phyloP scores from a whole-genome alignment of 2,329 filamentous ascomycete species.

The Aspergillus cejpii region DNA sequence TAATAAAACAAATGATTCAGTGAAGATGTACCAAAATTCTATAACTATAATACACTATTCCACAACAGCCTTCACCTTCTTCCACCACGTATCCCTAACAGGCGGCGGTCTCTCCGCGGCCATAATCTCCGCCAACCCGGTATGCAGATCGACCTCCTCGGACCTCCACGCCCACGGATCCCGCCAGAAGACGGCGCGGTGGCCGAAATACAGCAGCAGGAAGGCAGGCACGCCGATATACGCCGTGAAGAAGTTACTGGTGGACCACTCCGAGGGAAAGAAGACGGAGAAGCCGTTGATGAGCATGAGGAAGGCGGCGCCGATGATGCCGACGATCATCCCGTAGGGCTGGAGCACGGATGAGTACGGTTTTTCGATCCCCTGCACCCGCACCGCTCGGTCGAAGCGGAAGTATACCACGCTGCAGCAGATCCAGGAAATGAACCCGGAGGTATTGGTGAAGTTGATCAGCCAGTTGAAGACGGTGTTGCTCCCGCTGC shows the following conservation, averaged over 20 bases:
- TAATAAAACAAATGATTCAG: too few relatives aligned
- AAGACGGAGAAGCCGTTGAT: constrained; percentile 73
- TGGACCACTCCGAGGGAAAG: constrained; percentile 58
- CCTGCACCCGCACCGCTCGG: constrained; percentile 44
- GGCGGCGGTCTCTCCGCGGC: constrained; percentile 37
- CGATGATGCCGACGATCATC: constrained; percentile 53
- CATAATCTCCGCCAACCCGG: constrained; percentile 49
- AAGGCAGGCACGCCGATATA: constrained; percentile 63
- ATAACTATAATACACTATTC: constrained; percentile 15
- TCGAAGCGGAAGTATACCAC: constrained; percentile 56
- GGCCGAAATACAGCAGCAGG: constrained; percentile 48
- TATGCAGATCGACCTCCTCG: constrained; percentile 48
- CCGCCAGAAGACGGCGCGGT: constrained; percentile 42
- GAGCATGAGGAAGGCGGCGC: constrained; percentile 54
- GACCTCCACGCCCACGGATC: constrained; percentile 50
- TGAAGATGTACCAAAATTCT: too few relatives aligned
- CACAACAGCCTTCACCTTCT: constrained; percentile 26
- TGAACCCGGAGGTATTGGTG: constrained; percentile 61
- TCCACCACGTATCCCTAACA: constrained; percentile 29
- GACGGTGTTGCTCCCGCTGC: constrained; percentile 51
- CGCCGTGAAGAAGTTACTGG: constrained; percentile 57
- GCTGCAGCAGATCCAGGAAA: constrained; percentile 62
- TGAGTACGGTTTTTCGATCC: constrained; percentile 48
- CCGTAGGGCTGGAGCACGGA: constrained; percentile 58
- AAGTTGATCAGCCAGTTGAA: constrained; percentile 71